phyloP scores from a whole-genome alignment of 345 rosid genomes.

The Eucalyptus camaldulensis region DNA sequence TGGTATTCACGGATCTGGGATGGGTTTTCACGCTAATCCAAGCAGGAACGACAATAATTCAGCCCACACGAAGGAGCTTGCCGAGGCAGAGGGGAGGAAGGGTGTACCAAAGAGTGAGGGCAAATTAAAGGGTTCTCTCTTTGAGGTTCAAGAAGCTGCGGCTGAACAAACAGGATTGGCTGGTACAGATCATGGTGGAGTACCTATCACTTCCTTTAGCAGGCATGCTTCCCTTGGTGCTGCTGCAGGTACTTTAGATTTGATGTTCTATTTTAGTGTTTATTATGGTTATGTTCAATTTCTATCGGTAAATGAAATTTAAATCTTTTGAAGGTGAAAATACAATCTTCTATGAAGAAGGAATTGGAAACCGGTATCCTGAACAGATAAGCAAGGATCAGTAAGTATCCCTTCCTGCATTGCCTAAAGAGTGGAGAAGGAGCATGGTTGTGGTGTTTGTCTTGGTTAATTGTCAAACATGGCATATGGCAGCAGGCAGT shows the following conservation, averaged over 20 bases:
- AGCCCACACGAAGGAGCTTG: conserved; percentile 7
- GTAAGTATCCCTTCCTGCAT: conserved; percentile 16
- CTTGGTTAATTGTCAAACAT: background rate
- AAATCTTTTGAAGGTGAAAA: conserved; percentile 3
- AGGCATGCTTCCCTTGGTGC: conserved; percentile 25
- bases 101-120: conserved; percentile 5
- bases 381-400: conserved; percentile 18
- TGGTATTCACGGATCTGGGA: conserved; percentile 7
- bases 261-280: background rate
- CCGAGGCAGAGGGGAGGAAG: conserved; percentile 18
- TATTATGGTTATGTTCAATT: background rate
- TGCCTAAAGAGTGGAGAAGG: background rate
- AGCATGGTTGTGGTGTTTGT: background rate
- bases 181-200: conserved; percentile 10
- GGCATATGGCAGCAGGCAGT: background rate
- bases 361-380: conserved; percentile 7
- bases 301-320: background rate
- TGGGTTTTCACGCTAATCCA: conserved; percentile 11
- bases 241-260: background rate
- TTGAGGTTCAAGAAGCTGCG: conserved; percentile 26
- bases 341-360: conserved; percentile 24
- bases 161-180: conserved; percentile 14
- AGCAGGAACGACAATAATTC: conserved; percentile 4
- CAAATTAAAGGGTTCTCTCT: conserved; percentile 9
- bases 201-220: conserved; percentile 7